These are phyloP conservation scores for Davidsoniella eucalypti DNA, from an alignment of 2,329 filamentous ascomycete genomes.

Conservation along the genomic window DNA sequence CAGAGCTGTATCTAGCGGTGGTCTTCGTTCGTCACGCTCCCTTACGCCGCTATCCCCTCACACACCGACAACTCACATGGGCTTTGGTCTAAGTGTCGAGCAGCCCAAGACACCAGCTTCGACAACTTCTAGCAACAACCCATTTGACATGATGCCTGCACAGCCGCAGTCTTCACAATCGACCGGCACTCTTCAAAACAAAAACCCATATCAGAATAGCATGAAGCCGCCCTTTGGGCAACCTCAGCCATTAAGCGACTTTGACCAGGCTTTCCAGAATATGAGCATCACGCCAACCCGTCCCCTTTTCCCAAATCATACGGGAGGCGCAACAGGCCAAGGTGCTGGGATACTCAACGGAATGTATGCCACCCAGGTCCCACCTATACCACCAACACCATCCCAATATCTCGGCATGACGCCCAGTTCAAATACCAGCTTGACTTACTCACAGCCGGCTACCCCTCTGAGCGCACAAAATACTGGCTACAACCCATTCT, in stretches of 20 bases:
- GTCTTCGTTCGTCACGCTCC: constrained; percentile 31
- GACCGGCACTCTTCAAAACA: constrained; percentile 42
- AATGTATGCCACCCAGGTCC: constrained; percentile 28
- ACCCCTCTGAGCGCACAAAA: constrained; percentile 9
- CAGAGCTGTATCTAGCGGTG: constrained; percentile 16
- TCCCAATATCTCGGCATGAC: constrained; percentile 23
- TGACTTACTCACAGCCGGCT: constrained; percentile 8
- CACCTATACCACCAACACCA: constrained; percentile 55
- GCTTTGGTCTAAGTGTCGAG: constrained; percentile 20
- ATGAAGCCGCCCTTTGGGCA: constrained; percentile 61
- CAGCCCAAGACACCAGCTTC: constrained; percentile 22
- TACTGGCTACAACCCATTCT: constrained; percentile 10
- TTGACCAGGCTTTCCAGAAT: constrained; percentile 59
- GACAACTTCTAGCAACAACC: constrained; percentile 40
- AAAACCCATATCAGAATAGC: constrained; percentile 36
- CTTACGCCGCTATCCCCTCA: constrained; percentile 35
- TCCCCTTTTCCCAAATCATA: constrained; percentile 59
- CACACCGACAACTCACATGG: constrained; percentile 17
- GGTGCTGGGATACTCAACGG: constrained; percentile 15
- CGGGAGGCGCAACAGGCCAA: constrained; percentile 40
- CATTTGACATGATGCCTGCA: constrained; percentile 44
- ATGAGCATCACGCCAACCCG: constrained; percentile 46
- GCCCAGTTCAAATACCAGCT: constrained; percentile 12
- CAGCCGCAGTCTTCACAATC: constrained; percentile 49
- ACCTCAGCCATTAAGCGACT: constrained; percentile 25